Percentiles rank a stretch among this genome's conserved stretches.
Conservation (phyloP, 768 basidiomycete genomes). For the Phylloporus arenicola region DNA sequence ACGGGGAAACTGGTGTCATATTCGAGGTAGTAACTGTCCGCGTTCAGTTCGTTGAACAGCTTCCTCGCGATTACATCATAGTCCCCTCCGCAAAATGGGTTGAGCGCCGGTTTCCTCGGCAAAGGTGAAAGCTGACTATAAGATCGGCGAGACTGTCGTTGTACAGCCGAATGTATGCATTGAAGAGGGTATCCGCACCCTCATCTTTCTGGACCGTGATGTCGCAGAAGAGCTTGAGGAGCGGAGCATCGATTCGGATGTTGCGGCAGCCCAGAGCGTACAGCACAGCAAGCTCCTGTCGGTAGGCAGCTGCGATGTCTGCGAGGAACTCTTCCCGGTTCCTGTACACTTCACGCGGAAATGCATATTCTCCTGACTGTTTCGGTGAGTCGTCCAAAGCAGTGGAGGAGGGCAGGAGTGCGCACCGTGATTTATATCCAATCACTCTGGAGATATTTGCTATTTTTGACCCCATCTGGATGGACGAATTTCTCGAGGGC, state of each 20-base stretch:
- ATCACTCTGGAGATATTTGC: too few relatives aligned
- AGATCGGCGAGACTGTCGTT: conserved; percentile 38
- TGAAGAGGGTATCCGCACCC: conserved; percentile 61
- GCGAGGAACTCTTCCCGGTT: conserved; percentile 40
- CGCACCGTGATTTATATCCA: conserved; percentile 61
- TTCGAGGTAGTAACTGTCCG: conserved; percentile 43
- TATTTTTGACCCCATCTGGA: too few relatives aligned
- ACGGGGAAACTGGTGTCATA: conserved; percentile 34
- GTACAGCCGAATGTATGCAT: conserved; percentile 48
- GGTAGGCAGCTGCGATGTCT: conserved; percentile 31
- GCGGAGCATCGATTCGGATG: conserved; percentile 44
- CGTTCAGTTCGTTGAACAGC: conserved; percentile 41
- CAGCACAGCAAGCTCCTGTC: too few relatives aligned
- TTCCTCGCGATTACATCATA: conserved; percentile 42
- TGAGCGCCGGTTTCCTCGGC: conserved; percentile 34
- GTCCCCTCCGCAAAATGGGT: conserved; percentile 42
- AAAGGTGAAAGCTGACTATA: conserved; percentile 39
- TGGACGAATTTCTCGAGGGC: too few relatives aligned
- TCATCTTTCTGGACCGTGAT: conserved; percentile 48
- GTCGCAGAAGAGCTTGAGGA: conserved; percentile 60
- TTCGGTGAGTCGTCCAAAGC: not conserved
- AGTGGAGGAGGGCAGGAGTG: not conserved
- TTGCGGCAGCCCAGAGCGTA: too few relatives aligned
- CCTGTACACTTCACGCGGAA: conserved; percentile 14
- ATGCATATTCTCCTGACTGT: conserved; percentile 20